Conservation (phyloP, 1,284 basidiomycete species). For the Heliocybe sulcata region DNA sequence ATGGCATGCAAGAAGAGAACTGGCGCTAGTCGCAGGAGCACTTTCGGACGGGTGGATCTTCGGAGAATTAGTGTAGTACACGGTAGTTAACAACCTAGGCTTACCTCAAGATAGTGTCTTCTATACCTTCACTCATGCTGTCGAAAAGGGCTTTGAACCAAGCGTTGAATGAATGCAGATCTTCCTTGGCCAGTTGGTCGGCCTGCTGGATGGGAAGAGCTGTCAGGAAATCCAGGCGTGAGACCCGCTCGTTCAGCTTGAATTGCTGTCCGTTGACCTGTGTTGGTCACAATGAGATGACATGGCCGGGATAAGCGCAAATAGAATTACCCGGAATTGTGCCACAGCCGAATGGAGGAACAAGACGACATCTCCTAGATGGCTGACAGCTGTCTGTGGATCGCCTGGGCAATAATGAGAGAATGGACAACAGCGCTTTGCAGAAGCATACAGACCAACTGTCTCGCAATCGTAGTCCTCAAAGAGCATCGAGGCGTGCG, state of each 20-base stretch:
- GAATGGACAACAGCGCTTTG: not conserved
- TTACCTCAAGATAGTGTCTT: constrained; percentile 70
- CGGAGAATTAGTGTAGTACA: constrained; percentile 3
- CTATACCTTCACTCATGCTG: constrained; percentile 70
- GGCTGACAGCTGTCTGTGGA: constrained; percentile 70
- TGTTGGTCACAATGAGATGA: not conserved
- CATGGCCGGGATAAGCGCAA: not conserved
- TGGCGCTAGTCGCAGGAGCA: constrained; percentile 56
- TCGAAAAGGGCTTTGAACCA: constrained; percentile 79
- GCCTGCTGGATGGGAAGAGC: constrained; percentile 35
- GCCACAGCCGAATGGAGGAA: constrained; percentile 59
- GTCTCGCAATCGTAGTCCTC: constrained; percentile 72
- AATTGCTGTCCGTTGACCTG: constrained; percentile 21
- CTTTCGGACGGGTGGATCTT: constrained; percentile 65
- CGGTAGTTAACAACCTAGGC: not conserved
- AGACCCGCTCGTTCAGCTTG: constrained; percentile 31
- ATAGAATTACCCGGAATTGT: constrained; percentile 46
- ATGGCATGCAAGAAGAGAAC: constrained; percentile 62
- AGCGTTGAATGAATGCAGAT: constrained; percentile 38
- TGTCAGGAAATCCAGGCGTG: constrained; percentile 44
- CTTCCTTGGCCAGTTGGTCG: constrained; percentile 40
- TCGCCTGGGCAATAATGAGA: constrained; percentile 44
- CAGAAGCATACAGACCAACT: constrained; percentile 45
- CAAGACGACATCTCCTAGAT: constrained; percentile 67
- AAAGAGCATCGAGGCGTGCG: constrained; percentile 52